Evolutionary conservation across 2,329 filamentous ascomycete genomes (phyloP).

Genomic region (Paecilomyces sp.): DNA sequence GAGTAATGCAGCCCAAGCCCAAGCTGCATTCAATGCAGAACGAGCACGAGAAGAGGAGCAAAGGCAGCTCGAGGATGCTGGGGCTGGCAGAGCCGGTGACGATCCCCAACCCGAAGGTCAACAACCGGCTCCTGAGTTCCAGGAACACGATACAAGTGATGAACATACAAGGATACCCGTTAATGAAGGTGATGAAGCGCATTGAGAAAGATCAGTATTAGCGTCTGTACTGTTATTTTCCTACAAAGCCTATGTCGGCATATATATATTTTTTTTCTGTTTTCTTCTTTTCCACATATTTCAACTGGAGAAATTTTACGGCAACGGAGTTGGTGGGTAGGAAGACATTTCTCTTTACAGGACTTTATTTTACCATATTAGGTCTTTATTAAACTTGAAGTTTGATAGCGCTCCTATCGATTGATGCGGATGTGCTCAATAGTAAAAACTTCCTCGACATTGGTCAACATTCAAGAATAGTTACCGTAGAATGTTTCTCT

Average conservation of each 20-base stretch:
- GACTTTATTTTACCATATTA: neutral
- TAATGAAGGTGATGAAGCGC: neutral
- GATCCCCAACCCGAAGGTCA: conserved; percentile 7
- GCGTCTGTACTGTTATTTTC: neutral
- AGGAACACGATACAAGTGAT: neutral
- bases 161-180: neutral
- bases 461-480: neutral
- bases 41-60: conserved; percentile 19
- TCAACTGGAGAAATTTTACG: neutral
- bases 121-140: neutral
- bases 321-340: neutral
- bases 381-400: neutral
- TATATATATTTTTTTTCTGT: neutral
- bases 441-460: neutral
- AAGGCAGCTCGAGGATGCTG: conserved; percentile 3
- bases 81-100: conserved; percentile 5
- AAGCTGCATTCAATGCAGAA: conserved; percentile 28
- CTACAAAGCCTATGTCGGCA: neutral
- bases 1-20: conserved; percentile 45
- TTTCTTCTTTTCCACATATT: neutral
- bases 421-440: neutral
- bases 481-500: no score
- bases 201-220: neutral
- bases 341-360: neutral
- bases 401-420: neutral